Base-by-base conservation (phyloP, 345 rosid genomes). In the Zanthoxylum bungeanum region DNA sequence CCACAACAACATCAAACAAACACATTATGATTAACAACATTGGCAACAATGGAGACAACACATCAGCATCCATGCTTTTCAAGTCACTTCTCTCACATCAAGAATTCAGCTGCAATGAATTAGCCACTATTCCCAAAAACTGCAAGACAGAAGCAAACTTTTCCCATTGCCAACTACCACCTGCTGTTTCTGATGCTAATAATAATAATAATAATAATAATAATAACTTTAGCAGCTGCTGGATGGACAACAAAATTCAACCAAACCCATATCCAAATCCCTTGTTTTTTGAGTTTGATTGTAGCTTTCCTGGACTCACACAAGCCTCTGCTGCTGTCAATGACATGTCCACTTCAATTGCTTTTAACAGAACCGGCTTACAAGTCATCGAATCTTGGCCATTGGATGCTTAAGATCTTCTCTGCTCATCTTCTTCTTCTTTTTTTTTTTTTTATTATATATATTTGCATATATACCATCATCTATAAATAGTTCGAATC, bases 141-240 rank as follows among this genome's bases (percentile, higher is more conserved):
- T 85, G 86, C 78, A 93, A 86, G 80, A 80, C 85, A 69, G 97
- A 89, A 66, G 75, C 74, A 3, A 82, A 58, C 75, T 80, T 78
- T 84, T 80, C 84, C 76, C 77, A 73, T 73, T 76, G 73, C 72
- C 90, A 85, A 70, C 78, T 75, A 30, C 71, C 74, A 50, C 81
- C 73, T 66, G 80, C 68, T 31, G 9, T 21, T 31, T 21, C 57
- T 9, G 57, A 9, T 51, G 56, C 0, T 9, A 28, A 3, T 3
- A 52, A 52, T 22, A 52, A 1, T 52, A 30, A 14, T 9, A 28
- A 3, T 3, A 52, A 52, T 22, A 52, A 1, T 52, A 30, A 14
- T 44, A 19, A 44, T 14, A 30, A 57, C 60, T 30, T 11, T 33
- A 76, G 70, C 75, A 75, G 66, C 78, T 60, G 81, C 65, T 76